These are phyloP conservation scores for Wickerhamiella domercqiae DNA, from an alignment of 805 yeast genomes.

Conservation along the genomic window DNA sequence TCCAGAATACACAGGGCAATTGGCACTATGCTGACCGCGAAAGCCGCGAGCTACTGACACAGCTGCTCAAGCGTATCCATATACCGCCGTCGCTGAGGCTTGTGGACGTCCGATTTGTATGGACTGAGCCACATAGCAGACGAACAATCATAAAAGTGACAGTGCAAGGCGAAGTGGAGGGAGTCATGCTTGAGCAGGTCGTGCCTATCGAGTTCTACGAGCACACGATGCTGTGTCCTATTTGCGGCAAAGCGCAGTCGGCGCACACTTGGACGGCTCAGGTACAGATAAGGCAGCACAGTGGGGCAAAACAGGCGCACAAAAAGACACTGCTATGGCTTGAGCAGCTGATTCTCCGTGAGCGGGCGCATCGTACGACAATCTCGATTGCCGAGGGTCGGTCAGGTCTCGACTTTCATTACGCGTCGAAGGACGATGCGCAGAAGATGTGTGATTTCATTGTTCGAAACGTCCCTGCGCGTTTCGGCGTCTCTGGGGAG, in stretches of 20 bases:
- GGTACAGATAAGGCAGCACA: conserved; percentile 90
- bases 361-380: conserved; percentile 87
- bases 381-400: conserved; percentile 81
- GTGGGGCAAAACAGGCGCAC: conserved; percentile 76
- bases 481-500: conserved; percentile 74
- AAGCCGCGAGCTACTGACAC: conserved; percentile 72
- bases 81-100: conserved; percentile 67
- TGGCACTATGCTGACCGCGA: conserved; percentile 87
- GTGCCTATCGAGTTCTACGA: conserved; percentile 92
- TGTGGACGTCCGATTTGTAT: conserved; percentile 84
- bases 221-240: conserved; percentile 93
- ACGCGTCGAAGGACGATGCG: conserved; percentile 79
- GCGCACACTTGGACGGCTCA: conserved; percentile 97
- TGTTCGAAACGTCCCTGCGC: conserved; percentile 69
- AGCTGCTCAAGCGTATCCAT: conserved; percentile 71
- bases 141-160: conserved; percentile 82
- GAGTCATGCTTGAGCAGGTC: conserved; percentile 82
- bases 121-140: conserved; percentile 99
- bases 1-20: conserved; percentile 68
- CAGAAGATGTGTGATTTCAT: conserved; percentile 86
- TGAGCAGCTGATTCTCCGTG: conserved; percentile 86
- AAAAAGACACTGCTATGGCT: conserved; percentile 90
- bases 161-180: conserved; percentile 91
- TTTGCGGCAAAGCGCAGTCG: conserved; percentile 94
- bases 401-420: conserved; percentile 92